Percentiles rank a stretch among this genome's conserved stretches.
phyloP scores from a whole-genome alignment of 2,329 filamentous ascomycete genomes.

The Diaporthe caulivora region DNA sequence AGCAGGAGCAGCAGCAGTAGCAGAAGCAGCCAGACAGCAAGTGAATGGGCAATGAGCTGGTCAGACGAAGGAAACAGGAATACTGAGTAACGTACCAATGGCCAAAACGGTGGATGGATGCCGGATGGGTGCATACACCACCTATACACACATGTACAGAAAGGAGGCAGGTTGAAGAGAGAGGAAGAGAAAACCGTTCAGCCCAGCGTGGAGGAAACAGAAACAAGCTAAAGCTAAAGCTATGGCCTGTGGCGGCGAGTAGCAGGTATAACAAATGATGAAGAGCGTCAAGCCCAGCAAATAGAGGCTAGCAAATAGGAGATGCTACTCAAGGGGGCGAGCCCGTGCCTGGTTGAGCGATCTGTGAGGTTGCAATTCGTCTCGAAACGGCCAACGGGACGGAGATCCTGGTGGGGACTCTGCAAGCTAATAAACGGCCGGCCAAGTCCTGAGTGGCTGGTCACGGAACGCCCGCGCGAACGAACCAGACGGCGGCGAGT shows the following conservation, averaged over 20 bases:
- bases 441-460: constrained; percentile 30
- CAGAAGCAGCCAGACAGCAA: neutral
- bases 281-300: constrained; percentile 20
- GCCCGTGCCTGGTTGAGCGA: constrained; percentile 16
- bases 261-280: neutral
- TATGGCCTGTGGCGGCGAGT: neutral
- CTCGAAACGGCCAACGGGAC: constrained; percentile 11
- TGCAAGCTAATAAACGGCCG: no score
- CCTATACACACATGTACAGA: no score
- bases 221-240: neutral
- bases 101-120: neutral
- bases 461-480: neutral
- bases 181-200: neutral
- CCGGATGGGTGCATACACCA: neutral
- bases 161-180: neutral
- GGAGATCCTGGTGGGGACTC: constrained; percentile 25
- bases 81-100: neutral
- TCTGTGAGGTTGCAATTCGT: constrained; percentile 32
- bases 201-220: neutral
- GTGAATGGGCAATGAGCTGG: neutral
- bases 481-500: neutral
- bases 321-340: constrained; percentile 6
- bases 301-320: constrained; percentile 26
- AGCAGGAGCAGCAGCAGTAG: neutral
- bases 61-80: neutral